Evolutionary conservation across 176 grass and related monocot genomes (phyloP).

Genomic region (Oryza australiensis): DNA sequence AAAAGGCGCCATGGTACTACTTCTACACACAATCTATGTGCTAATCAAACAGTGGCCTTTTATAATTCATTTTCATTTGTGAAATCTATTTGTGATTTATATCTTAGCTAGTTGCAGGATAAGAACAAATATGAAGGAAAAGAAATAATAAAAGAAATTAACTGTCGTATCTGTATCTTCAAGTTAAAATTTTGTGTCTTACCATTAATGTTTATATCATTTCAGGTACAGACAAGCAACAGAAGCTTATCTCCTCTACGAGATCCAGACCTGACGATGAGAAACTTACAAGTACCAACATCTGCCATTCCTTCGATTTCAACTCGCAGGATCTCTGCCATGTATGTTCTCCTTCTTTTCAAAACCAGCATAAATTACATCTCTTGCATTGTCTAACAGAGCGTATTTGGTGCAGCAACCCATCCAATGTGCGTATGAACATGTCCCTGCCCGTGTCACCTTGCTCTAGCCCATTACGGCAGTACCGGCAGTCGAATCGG

Average conservation of each 20-base stretch:
- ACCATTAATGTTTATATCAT: constrained; percentile 8
- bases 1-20: constrained; percentile 37
- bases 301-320: constrained; percentile 43
- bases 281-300: constrained; percentile 44
- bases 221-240: constrained; percentile 44
- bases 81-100: background rate
- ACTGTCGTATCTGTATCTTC: background rate
- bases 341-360: constrained; percentile 40
- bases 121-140: background rate
- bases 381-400: constrained; percentile 22
- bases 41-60: background rate
- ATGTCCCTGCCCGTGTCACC: constrained; percentile 89
- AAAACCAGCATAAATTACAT: constrained; percentile 1
- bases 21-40: constrained; percentile 5
- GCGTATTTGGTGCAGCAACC: constrained; percentile 44
- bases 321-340: constrained; percentile 40
- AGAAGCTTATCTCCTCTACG: constrained; percentile 82
- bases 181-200: constrained; percentile 10
- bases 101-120: constrained; percentile 9
- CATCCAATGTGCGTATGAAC: constrained; percentile 56
- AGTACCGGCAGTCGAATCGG: constrained; percentile 62
- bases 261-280: constrained; percentile 42
- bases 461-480: constrained; percentile 74
- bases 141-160: background rate
- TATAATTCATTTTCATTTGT: background rate